Evolutionary conservation across 2,329 filamentous ascomycete species (phyloP).

Genomic region (Fusarium sp.): DNA sequence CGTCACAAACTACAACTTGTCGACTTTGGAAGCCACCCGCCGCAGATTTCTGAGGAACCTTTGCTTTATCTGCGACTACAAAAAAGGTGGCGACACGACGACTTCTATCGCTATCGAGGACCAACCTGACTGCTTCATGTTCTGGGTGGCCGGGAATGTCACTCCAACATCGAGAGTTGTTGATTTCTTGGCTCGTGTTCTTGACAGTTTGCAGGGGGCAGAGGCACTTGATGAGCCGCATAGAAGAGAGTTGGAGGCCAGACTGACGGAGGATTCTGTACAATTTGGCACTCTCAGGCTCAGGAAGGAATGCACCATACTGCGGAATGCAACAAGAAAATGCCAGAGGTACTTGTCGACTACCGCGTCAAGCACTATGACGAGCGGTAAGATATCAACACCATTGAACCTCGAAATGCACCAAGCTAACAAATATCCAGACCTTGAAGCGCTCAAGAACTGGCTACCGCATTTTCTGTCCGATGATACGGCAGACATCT

Average conservation of each 20-base stretch:
- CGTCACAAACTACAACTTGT: neutral
- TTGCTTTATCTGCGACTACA: constrained; percentile 59
- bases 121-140: constrained; percentile 45
- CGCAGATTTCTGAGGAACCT: constrained; percentile 54
- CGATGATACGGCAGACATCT: neutral
- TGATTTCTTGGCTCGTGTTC: constrained; percentile 46
- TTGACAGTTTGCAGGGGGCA: constrained; percentile 31
- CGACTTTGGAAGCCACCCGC: constrained; percentile 7
- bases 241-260: neutral
- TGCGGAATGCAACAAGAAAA: constrained; percentile 22
- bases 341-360: constrained; percentile 24
- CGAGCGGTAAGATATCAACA: constrained; percentile 7
- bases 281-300: constrained; percentile 40
- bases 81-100: constrained; percentile 59
- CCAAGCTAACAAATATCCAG: constrained; percentile 9
- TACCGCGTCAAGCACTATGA: neutral
- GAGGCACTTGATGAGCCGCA: neutral
- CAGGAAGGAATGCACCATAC: constrained; percentile 34
- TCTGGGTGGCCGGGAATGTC: constrained; percentile 59
- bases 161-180: constrained; percentile 33
- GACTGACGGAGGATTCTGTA: constrained; percentile 11
- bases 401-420: neutral
- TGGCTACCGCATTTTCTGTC: constrained; percentile 30
- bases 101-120: constrained; percentile 59
- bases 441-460: neutral